Evolutionary conservation across 805 yeast genomes (phyloP).

Genomic region (Suhomyces vadensis): DNA sequence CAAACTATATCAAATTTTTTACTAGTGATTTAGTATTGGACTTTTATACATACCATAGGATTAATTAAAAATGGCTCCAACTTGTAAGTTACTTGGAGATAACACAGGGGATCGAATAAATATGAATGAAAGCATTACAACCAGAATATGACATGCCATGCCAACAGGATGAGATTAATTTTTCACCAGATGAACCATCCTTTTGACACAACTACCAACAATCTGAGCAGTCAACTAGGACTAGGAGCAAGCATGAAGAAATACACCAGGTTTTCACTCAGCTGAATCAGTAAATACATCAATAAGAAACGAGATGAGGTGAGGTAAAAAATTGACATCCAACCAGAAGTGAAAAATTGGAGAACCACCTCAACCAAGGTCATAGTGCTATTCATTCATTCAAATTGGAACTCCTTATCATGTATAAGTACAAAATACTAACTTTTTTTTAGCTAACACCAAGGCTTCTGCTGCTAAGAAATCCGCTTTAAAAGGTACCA

Average conservation of each 20-base stretch:
- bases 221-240: no score
- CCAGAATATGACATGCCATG: not conserved
- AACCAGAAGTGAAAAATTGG: no score
- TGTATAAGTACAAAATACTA: slow-evolving; percentile 20
- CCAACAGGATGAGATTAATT: not conserved
- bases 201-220: no score
- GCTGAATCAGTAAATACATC: no score
- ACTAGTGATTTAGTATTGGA: slow-evolving; percentile 5
- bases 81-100: slow-evolving; percentile 18
- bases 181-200: not conserved
- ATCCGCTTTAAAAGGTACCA: slow-evolving; percentile 97
- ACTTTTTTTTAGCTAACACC: slow-evolving; percentile 45
- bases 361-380: no score
- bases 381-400: no score
- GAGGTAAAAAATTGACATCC: no score
- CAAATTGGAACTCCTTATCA: no score
- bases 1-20: slow-evolving; percentile 9
- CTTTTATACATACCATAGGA: slow-evolving; percentile 9
- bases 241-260: no score
- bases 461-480: slow-evolving; percentile 98
- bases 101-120: slow-evolving; percentile 4
- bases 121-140: not conserved
- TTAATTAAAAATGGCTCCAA: slow-evolving; percentile 28
- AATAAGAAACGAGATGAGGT: no score
- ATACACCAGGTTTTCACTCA: no score